phyloP scores from a whole-genome alignment of 2,329 filamentous ascomycete species.

The Grosmannia huntii region DNA sequence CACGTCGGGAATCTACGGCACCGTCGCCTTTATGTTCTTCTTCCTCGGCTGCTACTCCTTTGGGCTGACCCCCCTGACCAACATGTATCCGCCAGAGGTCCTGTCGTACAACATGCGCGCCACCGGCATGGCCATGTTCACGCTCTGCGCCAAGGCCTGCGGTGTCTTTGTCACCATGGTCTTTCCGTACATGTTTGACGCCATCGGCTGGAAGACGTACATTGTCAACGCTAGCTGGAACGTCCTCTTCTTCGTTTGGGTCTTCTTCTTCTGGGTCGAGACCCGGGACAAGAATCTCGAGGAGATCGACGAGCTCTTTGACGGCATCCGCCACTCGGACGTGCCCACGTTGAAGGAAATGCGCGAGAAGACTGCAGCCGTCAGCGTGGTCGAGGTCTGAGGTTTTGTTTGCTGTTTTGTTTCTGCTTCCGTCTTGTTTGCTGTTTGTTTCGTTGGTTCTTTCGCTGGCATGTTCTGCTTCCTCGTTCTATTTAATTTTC shows the following conservation, averaged over 20 bases:
- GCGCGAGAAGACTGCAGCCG: background rate
- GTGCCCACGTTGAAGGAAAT: constrained; percentile 10
- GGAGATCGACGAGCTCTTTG: constrained; percentile 32
- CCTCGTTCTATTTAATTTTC: background rate
- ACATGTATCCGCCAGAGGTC: constrained; percentile 29
- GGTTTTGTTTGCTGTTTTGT: background rate
- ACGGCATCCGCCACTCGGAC: constrained; percentile 24
- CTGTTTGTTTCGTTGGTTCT: background rate
- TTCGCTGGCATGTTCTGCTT: background rate
- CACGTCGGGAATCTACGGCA: constrained; percentile 4
- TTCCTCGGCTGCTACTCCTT: constrained; percentile 39
- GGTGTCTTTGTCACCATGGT: constrained; percentile 30
- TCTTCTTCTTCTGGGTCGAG: constrained; percentile 36
- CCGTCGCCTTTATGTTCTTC: constrained; percentile 39
- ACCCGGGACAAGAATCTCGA: constrained; percentile 19
- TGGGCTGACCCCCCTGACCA: constrained; percentile 33
- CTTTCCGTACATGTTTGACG: constrained; percentile 30
- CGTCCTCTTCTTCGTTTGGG: constrained; percentile 23
- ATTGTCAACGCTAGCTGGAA: constrained; percentile 32
- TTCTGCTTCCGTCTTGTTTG: background rate
- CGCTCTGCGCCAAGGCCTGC: constrained; percentile 27
- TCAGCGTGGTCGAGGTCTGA: background rate
- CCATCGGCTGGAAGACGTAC: constrained; percentile 37
- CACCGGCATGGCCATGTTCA: constrained; percentile 31
- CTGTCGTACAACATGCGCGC: constrained; percentile 24